These are phyloP conservation scores for Xerocomellus chrysenteron DNA, from an alignment of 768 basidiomycete species.

Conservation along the genomic window DNA sequence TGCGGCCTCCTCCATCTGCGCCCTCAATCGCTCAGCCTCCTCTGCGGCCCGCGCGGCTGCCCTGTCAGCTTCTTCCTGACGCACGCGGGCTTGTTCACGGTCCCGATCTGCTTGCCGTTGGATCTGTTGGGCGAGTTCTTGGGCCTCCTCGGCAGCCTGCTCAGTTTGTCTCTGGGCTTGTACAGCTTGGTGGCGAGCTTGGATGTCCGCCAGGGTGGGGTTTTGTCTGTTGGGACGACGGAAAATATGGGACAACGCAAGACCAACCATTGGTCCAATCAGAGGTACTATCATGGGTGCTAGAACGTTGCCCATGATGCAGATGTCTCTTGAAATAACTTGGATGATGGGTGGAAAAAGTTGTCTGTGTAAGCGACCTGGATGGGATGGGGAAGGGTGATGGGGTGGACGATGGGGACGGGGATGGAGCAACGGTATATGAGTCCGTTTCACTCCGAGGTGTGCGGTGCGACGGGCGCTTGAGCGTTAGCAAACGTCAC, in stretches of 20 bases:
- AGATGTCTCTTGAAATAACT: not conserved
- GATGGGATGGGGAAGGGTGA: not conserved
- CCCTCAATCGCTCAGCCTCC: slow-evolving; percentile 4
- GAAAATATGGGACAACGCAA: not conserved
- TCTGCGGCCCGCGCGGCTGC: slow-evolving; percentile 8
- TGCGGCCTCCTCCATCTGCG: slow-evolving; percentile 6
- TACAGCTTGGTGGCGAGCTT: slow-evolving; percentile 5
- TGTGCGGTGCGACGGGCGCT: not conserved
- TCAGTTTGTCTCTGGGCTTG: slow-evolving; percentile 2
- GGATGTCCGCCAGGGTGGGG: slow-evolving; percentile 9
- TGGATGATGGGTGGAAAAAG: not conserved
- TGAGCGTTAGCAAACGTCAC: not conserved
- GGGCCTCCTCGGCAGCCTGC: slow-evolving; percentile 1
- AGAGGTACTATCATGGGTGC: not conserved
- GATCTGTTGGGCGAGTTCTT: not conserved
- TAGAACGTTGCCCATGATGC: slow-evolving; percentile 5
- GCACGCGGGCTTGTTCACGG: not conserved
- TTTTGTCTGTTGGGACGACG: slow-evolving; percentile 9
- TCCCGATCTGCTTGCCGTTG: slow-evolving; percentile 5
- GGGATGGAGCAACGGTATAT: not conserved
- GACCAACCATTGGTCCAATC: not conserved
- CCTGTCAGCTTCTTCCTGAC: slow-evolving; percentile 8
- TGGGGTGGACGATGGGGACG: not conserved
- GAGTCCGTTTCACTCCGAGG: not conserved
- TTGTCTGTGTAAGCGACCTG: not conserved